These are phyloP conservation scores for Melastoma malabathricum DNA, from an alignment of 345 rosid genomes.

Conservation along the genomic window DNA sequence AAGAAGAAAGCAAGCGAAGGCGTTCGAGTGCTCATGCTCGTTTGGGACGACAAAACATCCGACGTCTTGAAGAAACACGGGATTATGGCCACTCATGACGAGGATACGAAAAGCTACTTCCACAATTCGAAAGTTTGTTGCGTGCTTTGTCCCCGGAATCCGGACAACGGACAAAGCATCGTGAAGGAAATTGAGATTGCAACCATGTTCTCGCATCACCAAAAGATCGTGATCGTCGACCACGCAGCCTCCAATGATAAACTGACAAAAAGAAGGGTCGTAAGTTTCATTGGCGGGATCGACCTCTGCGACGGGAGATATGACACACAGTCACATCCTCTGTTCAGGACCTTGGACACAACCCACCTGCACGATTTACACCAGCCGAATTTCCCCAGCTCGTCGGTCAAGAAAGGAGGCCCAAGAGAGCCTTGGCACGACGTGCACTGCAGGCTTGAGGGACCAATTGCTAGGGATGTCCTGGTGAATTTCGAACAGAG, in stretches of 20 bases:
- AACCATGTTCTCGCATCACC: constrained; percentile 45
- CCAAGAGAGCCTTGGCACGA: constrained; percentile 51
- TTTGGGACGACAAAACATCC: constrained; percentile 56
- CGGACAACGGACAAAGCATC: constrained; percentile 25
- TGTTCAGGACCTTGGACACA: constrained; percentile 24
- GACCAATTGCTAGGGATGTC: constrained; percentile 34
- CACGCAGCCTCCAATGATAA: constrained; percentile 12
- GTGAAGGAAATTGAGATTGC: constrained; percentile 27
- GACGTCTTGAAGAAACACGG: constrained; percentile 35
- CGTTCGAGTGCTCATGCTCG: constrained; percentile 37
- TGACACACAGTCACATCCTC: constrained; percentile 29
- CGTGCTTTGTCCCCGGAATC: constrained; percentile 40
- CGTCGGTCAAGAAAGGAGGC: constrained; percentile 27
- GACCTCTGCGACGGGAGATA: constrained; percentile 52
- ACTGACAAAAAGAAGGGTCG: constrained; percentile 18
- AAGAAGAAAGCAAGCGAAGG: constrained; percentile 40
- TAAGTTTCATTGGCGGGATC: constrained; percentile 47
- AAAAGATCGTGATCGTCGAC: constrained; percentile 38
- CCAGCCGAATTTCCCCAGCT: constrained; percentile 24
- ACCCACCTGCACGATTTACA: constrained; percentile 25
- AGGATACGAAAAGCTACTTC: constrained; percentile 35
- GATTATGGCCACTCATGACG: constrained; percentile 47
- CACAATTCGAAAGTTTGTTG: constrained; percentile 26
- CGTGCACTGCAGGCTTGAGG: constrained; percentile 32
- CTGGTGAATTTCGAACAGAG: constrained; percentile 37